Percentiles rank a stretch among this genome's conserved stretches.
Conservation (phyloP, 805 yeast species). For the Starmerella sirachaensis region DNA sequence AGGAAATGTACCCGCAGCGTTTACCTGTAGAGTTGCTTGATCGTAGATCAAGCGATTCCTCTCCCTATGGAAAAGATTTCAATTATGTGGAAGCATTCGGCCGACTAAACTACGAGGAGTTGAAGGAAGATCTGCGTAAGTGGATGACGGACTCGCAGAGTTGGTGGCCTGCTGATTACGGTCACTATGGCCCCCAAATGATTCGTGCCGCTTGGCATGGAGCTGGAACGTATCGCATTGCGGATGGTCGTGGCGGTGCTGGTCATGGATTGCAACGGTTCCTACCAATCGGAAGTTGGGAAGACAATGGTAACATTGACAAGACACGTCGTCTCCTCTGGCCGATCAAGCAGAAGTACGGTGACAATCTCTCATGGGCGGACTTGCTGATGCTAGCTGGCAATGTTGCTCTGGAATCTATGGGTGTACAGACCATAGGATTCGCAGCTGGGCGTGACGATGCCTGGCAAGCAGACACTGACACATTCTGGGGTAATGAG, state of each 20-base stretch:
- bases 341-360: constrained; percentile 21
- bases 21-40: constrained; percentile 16
- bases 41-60: constrained; percentile 8
- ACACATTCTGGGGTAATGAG: constrained; percentile 18
- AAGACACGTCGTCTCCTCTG: constrained; percentile 19
- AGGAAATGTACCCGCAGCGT: constrained; percentile 15
- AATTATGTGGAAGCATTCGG: constrained; percentile 14
- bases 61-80: constrained; percentile 13
- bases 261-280: constrained; percentile 18
- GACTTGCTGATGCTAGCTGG: constrained; percentile 18
- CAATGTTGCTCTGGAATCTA: constrained; percentile 17
- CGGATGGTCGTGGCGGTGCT: constrained; percentile 21
- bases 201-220: constrained; percentile 18
- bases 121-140: constrained; percentile 12
- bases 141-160: constrained; percentile 15
- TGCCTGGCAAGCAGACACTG: constrained; percentile 16
- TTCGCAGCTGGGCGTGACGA: constrained; percentile 18
- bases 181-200: constrained; percentile 19
- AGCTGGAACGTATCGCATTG: constrained; percentile 20
- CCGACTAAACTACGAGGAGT: constrained; percentile 11
- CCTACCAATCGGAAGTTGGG: constrained; percentile 17
- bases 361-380: constrained; percentile 18
- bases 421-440: constrained; percentile 18
- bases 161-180: constrained; percentile 22
- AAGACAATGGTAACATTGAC: constrained; percentile 19